Conservation (phyloP, 257 asterid genomes). For the Haberlea rhodopensis region DNA sequence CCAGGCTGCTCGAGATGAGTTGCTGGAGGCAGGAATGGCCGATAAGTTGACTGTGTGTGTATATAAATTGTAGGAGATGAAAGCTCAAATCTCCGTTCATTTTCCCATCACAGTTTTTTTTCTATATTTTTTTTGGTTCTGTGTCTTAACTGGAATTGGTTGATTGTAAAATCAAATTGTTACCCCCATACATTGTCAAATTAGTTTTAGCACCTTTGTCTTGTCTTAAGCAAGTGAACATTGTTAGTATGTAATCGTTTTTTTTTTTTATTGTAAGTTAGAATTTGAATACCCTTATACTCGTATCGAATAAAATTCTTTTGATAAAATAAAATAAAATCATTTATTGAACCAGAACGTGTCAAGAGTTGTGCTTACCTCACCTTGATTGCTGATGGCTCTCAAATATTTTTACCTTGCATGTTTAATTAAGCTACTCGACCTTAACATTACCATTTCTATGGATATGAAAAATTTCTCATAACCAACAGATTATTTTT, state of each 20-base stretch:
- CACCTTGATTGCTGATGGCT: not conserved
- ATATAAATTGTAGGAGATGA: not conserved
- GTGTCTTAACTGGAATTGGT: not conserved
- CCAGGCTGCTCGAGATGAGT: conserved; percentile 80
- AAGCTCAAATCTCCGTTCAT: not conserved
- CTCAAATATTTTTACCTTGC: not conserved
- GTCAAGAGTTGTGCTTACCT: not conserved
- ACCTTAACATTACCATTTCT: not conserved
- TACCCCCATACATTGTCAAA: too few relatives aligned
- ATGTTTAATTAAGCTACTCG: not conserved
- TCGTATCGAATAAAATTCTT: too few relatives aligned
- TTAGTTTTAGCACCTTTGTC: too few relatives aligned
- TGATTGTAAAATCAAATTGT: too few relatives aligned
- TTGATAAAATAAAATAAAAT: too few relatives aligned
- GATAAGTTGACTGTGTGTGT: conserved; percentile 58
- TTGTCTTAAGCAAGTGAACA: too few relatives aligned
- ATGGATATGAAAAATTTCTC: not conserved
- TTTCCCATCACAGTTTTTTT: not conserved
- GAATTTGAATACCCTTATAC: too few relatives aligned
- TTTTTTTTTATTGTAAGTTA: too few relatives aligned
- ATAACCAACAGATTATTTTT: not conserved
- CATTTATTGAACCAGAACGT: not conserved
- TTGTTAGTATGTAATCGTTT: too few relatives aligned
- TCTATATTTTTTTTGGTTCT: not conserved
- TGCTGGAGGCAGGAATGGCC: conserved; percentile 82